Evolutionary conservation across 257 asterid species (phyloP).

Genomic region (Nicotiana knightiana): DNA sequence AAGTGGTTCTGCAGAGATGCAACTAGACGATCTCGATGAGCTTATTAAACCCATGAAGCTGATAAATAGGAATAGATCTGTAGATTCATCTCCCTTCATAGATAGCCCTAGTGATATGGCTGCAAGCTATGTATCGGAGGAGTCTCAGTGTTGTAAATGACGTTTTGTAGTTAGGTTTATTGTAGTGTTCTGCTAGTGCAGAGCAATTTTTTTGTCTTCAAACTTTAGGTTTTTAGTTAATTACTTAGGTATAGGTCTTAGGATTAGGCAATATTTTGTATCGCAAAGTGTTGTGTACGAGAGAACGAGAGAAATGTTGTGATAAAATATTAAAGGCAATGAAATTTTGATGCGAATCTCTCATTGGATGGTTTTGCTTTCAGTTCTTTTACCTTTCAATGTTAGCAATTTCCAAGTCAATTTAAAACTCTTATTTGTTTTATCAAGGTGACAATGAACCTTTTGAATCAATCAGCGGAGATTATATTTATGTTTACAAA

Average conservation of each 20-base stretch:
- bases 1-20: conserved; percentile 18
- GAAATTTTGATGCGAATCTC: background rate
- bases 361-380: background rate
- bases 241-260: conserved; percentile 26
- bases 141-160: conserved; percentile 11
- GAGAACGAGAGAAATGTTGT: background rate
- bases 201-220: background rate
- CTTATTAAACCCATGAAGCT: conserved; percentile 26
- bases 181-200: background rate
- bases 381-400: background rate
- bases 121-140: conserved; percentile 7
- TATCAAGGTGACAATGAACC: background rate
- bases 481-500: background rate
- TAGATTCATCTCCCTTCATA: conserved; percentile 21
- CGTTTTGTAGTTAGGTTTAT: conserved; percentile 1
- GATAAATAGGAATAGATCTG: conserved; percentile 18
- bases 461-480: background rate
- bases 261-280: conserved; percentile 7
- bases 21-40: conserved; percentile 25
- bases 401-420: background rate
- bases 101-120: conserved; percentile 18
- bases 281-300: background rate
- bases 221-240: conserved; percentile 12
- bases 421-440: background rate
- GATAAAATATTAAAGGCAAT: background rate